Base-by-base conservation (phyloP, 768 basidiomycete species). In the Hygrocybe punicea region DNA sequence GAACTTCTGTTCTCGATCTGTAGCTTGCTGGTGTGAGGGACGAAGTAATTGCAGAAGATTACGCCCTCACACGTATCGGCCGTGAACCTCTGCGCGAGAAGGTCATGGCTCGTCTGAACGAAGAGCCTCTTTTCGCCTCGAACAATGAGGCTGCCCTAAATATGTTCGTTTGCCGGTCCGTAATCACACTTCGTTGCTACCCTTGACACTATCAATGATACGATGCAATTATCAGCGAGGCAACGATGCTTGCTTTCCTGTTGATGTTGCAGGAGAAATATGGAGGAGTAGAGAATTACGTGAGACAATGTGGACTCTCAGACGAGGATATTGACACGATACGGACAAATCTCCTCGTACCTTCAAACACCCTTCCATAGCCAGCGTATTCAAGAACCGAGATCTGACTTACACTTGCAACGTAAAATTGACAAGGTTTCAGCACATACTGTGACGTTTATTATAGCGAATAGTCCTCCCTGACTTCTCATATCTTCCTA, bases 141-240 rank as follows among this genome's bases (percentile, higher is more conserved):
- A 86, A 90, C 62, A 82, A 79, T 40, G 82, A 87, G 55, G 87
- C 88, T 21, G 88, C 88, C 2, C 73, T 89, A n/a, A 91, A 89
- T 59, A 89, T 91, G 87, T 83, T 92, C 52, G 83, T 85, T 4
- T 91, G 88, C 62, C 81, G 86, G 89, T 88, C 65, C 52, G 80
- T 61, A 25, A 37, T 42, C 9, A 35, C 42, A 47, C 53, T 54
- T 3, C 4, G 50, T 33, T 16, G 16, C 36, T 34, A 23, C 13
- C 3, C 8, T 51, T 17, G 37, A 47, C 49, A 34, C 37, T 36
- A 46, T 52, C 46, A 17, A 59, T 46, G 51, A 59, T 24, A 17
- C 11, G 34, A 45, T 42, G 24, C 36, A 8, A 25, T 34, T 24
- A 24, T 25, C 59, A 91, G 91, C 51, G 79, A 77, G 46, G 86